These are phyloP conservation scores for Chenopodium suecicum DNA, from an alignment of 148 eudicot genomes.

Conservation along the genomic window DNA sequence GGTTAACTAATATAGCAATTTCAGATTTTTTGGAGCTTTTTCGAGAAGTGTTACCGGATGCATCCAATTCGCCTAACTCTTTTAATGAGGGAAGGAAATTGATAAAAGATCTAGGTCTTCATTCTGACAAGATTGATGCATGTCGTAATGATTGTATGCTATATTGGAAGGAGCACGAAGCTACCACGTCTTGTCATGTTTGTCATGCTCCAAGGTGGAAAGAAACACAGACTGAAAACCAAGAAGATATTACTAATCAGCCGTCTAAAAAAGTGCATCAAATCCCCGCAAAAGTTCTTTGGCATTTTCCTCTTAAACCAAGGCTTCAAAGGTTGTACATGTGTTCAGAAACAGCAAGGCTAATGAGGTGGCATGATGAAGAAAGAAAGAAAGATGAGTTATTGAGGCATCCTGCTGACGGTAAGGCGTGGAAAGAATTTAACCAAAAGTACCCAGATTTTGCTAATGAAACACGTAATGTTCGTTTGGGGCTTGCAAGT, in stretches of 20 bases:
- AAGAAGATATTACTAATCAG: background rate
- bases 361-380: background rate
- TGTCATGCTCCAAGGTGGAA: too few species aligned
- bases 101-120: slow-evolving; percentile 1
- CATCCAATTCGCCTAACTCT: too few species aligned
- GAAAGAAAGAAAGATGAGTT: background rate
- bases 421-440: background rate
- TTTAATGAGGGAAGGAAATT: background rate
- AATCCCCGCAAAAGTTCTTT: background rate
- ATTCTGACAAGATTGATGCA: background rate
- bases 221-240: background rate
- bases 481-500: background rate
- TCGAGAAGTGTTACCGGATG: too few species aligned
- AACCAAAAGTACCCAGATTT: background rate
- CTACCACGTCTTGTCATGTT: too few species aligned
- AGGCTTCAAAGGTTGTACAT: too few species aligned
- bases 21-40: too few species aligned
- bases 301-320: slow-evolving; percentile 8
- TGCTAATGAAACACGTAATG: background rate
- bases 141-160: too few species aligned
- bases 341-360: too few species aligned
- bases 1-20: too few species aligned
- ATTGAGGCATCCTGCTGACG: background rate
- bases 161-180: too few species aligned
- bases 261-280: background rate